Conservation (phyloP, 2,329 filamentous ascomycete genomes). For the Cylindrodendrum hubeiense region DNA sequence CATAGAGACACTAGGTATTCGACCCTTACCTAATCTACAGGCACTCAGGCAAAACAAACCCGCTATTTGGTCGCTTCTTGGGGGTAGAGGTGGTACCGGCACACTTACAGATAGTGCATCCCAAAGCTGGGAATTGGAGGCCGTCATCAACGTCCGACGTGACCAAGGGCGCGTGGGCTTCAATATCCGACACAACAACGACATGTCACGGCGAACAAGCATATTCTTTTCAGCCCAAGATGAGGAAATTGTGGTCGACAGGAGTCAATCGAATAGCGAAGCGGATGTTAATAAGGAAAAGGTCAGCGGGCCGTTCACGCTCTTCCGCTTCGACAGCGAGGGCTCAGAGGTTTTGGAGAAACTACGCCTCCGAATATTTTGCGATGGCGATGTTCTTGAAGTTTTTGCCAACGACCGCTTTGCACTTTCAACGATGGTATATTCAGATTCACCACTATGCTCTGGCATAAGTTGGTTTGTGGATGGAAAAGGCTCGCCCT, state of each 20-base stretch:
- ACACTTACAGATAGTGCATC: constrained; percentile 16
- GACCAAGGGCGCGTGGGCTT: constrained; percentile 32
- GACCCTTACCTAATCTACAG: constrained; percentile 40
- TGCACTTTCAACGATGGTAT: constrained; percentile 44
- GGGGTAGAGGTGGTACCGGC: neutral
- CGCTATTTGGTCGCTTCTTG: constrained; percentile 25
- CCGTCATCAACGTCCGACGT: constrained; percentile 33
- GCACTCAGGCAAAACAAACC: constrained; percentile 33
- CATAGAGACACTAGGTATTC: constrained; percentile 57
- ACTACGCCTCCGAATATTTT: constrained; percentile 39
- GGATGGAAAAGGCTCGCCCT: constrained; percentile 18
- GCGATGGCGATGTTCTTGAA: constrained; percentile 42
- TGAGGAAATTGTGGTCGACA: constrained; percentile 57
- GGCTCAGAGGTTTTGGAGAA: constrained; percentile 35
- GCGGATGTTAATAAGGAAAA: constrained; percentile 50
- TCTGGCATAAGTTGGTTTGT: constrained; percentile 42
- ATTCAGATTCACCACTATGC: constrained; percentile 32
- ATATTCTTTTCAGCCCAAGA: constrained; percentile 52
- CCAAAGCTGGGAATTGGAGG: constrained; percentile 42
- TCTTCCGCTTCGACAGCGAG: constrained; percentile 49
- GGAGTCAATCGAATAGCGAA: constrained; percentile 48
- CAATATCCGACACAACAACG: constrained; percentile 41
- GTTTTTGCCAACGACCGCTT: constrained; percentile 45
- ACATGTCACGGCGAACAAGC: constrained; percentile 49
- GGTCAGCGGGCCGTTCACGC: constrained; percentile 58